Conservation (phyloP, 768 basidiomycete genomes). For the Boletus speciosus region DNA sequence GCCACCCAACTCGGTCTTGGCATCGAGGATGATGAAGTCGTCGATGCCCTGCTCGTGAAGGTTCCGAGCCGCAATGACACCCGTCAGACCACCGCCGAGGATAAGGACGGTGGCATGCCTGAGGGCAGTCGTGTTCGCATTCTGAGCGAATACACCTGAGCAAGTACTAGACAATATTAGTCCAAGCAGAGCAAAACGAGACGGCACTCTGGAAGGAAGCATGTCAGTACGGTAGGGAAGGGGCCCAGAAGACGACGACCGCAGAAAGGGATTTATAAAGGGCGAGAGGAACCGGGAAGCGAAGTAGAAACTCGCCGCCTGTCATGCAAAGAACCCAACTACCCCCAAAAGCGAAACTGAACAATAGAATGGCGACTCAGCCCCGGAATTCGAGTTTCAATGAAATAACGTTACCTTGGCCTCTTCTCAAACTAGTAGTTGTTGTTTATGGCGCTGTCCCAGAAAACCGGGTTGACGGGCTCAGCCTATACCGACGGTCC, state of each 20-base stretch:
- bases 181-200: neutral
- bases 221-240: constrained; percentile 6
- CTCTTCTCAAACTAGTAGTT: neutral
- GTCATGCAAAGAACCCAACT: neutral
- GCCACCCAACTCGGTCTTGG: constrained; percentile 57
- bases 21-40: constrained; percentile 61
- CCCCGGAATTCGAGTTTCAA: neutral
- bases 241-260: neutral
- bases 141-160: constrained; percentile 2
- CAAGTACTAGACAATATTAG: neutral
- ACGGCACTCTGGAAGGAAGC: neutral
- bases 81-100: constrained; percentile 64
- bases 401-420: neutral
- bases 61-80: constrained; percentile 61
- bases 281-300: neutral
- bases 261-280: neutral
- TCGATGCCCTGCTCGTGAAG: constrained; percentile 50
- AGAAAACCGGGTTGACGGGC: neutral
- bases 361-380: neutral
- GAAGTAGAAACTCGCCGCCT: neutral
- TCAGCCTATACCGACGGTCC: too few species aligned
- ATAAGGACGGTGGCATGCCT: constrained; percentile 45
- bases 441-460: neutral
- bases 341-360: neutral
- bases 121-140: neutral